Evolutionary conservation across 116 monocot genomes (phyloP).

Genomic region (Cymodocea nodosa): DNA sequence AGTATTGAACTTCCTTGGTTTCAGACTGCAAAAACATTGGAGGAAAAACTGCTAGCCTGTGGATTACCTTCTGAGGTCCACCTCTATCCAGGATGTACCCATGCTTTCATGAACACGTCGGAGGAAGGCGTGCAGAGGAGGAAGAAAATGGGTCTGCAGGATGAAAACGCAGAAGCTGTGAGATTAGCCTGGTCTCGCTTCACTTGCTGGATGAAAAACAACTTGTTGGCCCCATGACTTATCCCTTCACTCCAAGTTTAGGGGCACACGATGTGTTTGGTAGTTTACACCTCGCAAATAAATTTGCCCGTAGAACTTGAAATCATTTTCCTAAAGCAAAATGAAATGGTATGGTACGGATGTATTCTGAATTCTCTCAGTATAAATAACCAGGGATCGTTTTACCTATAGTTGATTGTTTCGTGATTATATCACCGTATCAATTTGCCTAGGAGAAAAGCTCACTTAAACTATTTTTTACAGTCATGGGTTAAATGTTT

Average conservation of each 20-base stretch:
- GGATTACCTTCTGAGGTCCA: constrained; percentile 62
- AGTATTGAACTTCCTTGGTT: background rate
- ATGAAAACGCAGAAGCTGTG: constrained; percentile 46
- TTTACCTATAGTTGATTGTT: no score
- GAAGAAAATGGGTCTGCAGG: constrained; percentile 64
- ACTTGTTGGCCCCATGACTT: constrained; percentile 18
- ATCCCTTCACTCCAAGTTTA: background rate
- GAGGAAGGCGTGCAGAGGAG: constrained; percentile 64
- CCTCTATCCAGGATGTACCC: constrained; percentile 52
- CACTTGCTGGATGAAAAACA: constrained; percentile 65
- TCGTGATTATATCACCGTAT: no score
- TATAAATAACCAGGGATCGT: no score
- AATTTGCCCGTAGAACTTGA: no score
- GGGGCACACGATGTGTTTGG: background rate
- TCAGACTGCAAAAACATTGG: constrained; percentile 69
- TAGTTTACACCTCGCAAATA: no score
- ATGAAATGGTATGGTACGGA: no score
- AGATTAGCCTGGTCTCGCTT: constrained; percentile 85
- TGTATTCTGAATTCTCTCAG: no score
- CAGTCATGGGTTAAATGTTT: no score
- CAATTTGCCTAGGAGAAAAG: no score
- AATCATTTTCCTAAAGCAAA: no score
- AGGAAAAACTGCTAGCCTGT: constrained; percentile 62
- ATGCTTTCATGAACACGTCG: constrained; percentile 87
- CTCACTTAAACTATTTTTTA: no score